Conservation (phyloP, 495 filamentous ascomycete genomes). For the Penicillium crystallinum region DNA sequence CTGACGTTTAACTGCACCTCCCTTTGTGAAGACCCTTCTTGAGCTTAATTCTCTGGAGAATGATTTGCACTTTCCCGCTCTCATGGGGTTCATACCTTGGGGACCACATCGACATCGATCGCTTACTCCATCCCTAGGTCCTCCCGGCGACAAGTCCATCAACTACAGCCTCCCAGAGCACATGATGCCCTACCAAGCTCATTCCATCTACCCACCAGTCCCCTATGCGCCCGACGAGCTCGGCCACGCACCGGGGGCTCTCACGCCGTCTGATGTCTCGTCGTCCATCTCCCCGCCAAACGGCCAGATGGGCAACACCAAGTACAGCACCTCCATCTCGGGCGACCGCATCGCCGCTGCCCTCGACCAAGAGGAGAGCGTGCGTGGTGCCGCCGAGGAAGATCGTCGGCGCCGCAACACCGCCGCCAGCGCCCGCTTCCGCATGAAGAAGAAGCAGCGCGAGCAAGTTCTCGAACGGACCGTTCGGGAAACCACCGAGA, state of each 20-base stretch:
- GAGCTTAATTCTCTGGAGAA: conserved; percentile 5
- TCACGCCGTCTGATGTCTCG: conserved; percentile 45
- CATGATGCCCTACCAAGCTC: conserved; percentile 42
- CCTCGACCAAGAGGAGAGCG: conserved; percentile 41
- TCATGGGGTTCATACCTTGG: conserved; percentile 9
- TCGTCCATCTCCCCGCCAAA: conserved; percentile 46
- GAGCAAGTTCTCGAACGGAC: conserved; percentile 88
- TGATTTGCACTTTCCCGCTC: conserved; percentile 17
- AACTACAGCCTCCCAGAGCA: conserved; percentile 42
- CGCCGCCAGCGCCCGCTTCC: conserved; percentile 89
- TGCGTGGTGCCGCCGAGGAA: conserved; percentile 83
- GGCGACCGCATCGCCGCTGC: conserved; percentile 41
- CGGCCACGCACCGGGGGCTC: conserved; percentile 33
- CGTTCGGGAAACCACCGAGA: conserved; percentile 86
- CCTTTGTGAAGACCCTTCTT: conserved; percentile 10
- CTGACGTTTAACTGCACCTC: conserved; percentile 12
- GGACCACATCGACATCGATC: conserved; percentile 14
- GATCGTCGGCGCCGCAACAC: conserved; percentile 97
- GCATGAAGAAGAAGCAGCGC: conserved; percentile 98
- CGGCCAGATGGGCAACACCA: conserved; percentile 41
- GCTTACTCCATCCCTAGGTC: conserved; percentile 27
- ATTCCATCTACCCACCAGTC: conserved; percentile 44
- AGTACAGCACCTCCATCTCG: conserved; percentile 43
- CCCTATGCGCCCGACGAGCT: conserved; percentile 41
- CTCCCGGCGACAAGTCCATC: conserved; percentile 38